Conservation (phyloP, 768 basidiomycete species). For the Calocybe cyanea region DNA sequence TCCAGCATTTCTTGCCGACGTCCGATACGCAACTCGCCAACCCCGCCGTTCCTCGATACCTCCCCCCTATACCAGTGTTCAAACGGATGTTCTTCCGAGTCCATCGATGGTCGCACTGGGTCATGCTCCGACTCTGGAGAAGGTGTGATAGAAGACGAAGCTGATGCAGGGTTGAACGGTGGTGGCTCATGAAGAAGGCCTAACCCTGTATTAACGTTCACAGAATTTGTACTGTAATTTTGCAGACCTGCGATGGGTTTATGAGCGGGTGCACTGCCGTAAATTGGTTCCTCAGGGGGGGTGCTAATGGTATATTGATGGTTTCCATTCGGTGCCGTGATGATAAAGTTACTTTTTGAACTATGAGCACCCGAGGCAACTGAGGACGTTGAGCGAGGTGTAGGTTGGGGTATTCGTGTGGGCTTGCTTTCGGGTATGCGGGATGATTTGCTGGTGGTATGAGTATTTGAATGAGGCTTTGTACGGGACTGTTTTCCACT, state of each 20-base stretch:
- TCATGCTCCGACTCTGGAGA: constrained; percentile 25
- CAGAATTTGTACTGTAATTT: background rate
- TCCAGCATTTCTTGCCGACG: constrained; percentile 81
- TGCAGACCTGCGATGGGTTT: constrained; percentile 5
- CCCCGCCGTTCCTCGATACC: constrained; percentile 82
- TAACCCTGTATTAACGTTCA: constrained; percentile 22
- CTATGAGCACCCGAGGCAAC: constrained; percentile 18
- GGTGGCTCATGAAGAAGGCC: constrained; percentile 61
- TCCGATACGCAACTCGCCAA: constrained; percentile 76
- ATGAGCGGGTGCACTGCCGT: constrained; percentile 1
- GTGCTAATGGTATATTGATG: constrained; percentile 16
- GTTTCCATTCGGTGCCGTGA: constrained; percentile 15
- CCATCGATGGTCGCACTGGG: constrained; percentile 54
- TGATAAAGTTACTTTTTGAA: constrained; percentile 18
- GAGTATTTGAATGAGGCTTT: constrained; percentile 23
- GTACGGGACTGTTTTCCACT: constrained; percentile 26
- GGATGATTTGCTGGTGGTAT: constrained; percentile 39
- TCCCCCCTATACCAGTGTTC: constrained; percentile 93
- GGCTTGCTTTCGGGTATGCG: constrained; percentile 41
- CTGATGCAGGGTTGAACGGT: constrained; percentile 49
- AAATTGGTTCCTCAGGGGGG: constrained; percentile 8
- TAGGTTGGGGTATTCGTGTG: constrained; percentile 49
- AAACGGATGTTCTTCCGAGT: constrained; percentile 80
- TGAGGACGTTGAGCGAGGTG: constrained; percentile 25
- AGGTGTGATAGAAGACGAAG: constrained; percentile 42